phyloP scores from a whole-genome alignment of 2,329 filamentous ascomycete genomes.

The Colletotrichum australisinense region DNA sequence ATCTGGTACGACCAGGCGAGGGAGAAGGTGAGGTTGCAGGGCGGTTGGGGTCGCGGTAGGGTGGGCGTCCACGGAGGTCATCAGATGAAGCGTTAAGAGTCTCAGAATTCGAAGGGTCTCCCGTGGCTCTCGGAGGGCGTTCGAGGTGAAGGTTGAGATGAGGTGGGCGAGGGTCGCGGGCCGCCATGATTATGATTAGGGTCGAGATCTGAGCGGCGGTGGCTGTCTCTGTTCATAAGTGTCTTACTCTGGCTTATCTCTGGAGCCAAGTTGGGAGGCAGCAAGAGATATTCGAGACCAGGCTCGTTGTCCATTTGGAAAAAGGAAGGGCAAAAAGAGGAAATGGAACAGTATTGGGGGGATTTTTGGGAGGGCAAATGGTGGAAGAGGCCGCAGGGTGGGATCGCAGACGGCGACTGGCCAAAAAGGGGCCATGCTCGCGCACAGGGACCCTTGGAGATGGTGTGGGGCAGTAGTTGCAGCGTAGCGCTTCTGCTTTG shows the following conservation, averaged over 20 bases:
- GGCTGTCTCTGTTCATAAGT: constrained; percentile 26
- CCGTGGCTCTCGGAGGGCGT: constrained; percentile 26
- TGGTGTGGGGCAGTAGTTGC: constrained; percentile 17
- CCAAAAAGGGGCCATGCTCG: constrained; percentile 34
- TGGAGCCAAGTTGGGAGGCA: constrained; percentile 19
- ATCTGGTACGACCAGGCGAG: constrained; percentile 36
- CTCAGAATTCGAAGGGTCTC: constrained; percentile 34
- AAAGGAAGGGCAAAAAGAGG: constrained; percentile 28
- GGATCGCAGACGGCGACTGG: constrained; percentile 33
- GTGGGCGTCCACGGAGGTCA: constrained; percentile 26
- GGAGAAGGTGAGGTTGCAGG: constrained; percentile 38
- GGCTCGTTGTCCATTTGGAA: constrained; percentile 29
- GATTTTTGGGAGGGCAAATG: constrained; percentile 17
- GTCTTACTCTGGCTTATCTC: constrained; percentile 30
- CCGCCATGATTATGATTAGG: constrained; percentile 33
- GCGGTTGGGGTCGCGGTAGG: constrained; percentile 32
- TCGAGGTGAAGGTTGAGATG: constrained; percentile 32
- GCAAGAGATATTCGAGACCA: constrained; percentile 16
- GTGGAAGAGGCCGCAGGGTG: constrained; percentile 26
- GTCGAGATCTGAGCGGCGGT: constrained; percentile 33
- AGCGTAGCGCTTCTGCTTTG: constrained; percentile 22
- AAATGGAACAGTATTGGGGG: constrained; percentile 31
- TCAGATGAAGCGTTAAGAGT: constrained; percentile 37
- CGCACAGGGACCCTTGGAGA: constrained; percentile 21
- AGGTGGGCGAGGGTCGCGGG: constrained; percentile 31